Base-by-base conservation (phyloP, 768 basidiomycete genomes). In the Boletus pseudo-olivaceus region DNA sequence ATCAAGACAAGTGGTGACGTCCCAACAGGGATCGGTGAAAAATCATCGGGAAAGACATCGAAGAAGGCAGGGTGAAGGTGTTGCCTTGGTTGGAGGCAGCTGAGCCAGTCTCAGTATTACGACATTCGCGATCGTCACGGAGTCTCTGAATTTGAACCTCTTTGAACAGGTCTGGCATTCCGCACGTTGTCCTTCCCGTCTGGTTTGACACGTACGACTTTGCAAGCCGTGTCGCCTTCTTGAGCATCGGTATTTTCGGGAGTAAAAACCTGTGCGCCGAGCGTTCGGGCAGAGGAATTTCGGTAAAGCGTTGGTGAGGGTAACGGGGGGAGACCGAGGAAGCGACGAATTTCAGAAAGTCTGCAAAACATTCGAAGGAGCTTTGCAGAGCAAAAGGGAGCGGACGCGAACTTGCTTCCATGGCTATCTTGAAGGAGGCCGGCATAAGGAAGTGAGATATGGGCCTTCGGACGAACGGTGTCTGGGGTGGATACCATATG, bases 201-300 rank as follows among this genome's bases (percentile, higher is more conserved):
- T 58, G 57, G 56, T 47, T 14, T 7, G 60, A 58, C 37, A 58
- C 51, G 4, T 62, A 41, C 23, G 50, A 61, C 17, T 52, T 51
- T 10, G 42, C 43, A 10, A 23, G 15, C 5, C 49, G 49, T 15
- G 47, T 32, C 0, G 55, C 62, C n/a, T 48, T 23, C 33, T 19
- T 49, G 42, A 52, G 48, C 33, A 44, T 47, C 8, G 53, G 47
- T 29, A 17, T 62, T 14, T 62, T 49, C 11, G 59, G 39, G 11
- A 60, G 14, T 23, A 40, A 33, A 53, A 38, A n/a, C n/a, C 10
- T 0, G n/a, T 33, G 53, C 56, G 5, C 61, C 56, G 1, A 41
- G 29, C 9, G 53, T 50, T 30, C 27, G 23, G 9, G 53, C 38
- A 29, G 44, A 49, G 11, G 56, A 55, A 29, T 43, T 43, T 53